Conservation (phyloP, 306 rosid species). For the Luffa aegyptiaca region DNA sequence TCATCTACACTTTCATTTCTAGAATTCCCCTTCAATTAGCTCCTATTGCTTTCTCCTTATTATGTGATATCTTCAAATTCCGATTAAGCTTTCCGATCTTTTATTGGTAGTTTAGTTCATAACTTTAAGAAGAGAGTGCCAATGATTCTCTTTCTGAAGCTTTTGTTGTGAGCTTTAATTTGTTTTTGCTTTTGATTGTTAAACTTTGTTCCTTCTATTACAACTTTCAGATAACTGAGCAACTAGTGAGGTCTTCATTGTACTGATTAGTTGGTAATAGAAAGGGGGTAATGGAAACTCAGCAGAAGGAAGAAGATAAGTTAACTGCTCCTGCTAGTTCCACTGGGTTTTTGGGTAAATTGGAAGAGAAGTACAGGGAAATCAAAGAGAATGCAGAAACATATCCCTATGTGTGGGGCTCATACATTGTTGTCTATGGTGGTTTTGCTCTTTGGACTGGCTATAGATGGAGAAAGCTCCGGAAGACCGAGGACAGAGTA, state of each 20-base stretch:
- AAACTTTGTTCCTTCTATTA: not conserved
- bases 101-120: not conserved
- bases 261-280: not conserved
- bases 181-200: not conserved
- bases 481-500: constrained; percentile 64
- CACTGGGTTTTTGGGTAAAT: constrained; percentile 25
- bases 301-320: constrained; percentile 37
- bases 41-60: not conserved
- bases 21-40: not conserved
- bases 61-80: not conserved
- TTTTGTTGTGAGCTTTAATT: not conserved
- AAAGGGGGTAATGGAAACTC: constrained; percentile 17
- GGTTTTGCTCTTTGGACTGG: constrained; percentile 54
- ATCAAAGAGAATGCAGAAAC: constrained; percentile 59
- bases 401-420: constrained; percentile 83
- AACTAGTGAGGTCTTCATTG: not conserved
- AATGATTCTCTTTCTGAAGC: not conserved
- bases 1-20: not conserved
- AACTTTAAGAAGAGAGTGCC: not conserved
- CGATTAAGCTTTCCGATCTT: not conserved
- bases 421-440: constrained; percentile 71
- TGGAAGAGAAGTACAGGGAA: constrained; percentile 41
- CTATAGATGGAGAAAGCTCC: constrained; percentile 80
- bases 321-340: constrained; percentile 6
- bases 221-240: not conserved